These are phyloP conservation scores for Karstenula rhodostoma DNA, from an alignment of 2,329 filamentous ascomycete species.

Conservation along the genomic window DNA sequence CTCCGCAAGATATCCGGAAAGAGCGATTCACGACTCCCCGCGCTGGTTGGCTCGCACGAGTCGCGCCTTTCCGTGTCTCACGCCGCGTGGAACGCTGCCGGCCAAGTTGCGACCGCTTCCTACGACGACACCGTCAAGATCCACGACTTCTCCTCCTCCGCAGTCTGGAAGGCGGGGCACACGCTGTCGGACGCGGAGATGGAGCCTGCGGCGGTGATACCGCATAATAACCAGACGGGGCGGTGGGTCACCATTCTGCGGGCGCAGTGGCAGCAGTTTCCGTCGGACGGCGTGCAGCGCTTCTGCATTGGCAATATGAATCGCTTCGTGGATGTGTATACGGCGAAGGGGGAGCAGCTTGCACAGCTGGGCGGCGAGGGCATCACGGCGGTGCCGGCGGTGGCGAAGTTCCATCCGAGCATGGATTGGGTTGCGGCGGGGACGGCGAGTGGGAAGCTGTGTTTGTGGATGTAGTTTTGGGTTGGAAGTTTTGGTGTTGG, in stretches of 20 bases:
- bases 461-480: conserved; percentile 76
- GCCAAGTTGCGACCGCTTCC: conserved; percentile 87
- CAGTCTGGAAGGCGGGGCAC: conserved; percentile 62
- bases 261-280: conserved; percentile 88
- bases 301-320: conserved; percentile 98
- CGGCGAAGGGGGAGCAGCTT: conserved; percentile 81
- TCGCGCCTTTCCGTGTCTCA: conserved; percentile 89
- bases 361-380: conserved; percentile 87
- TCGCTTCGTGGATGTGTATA: conserved; percentile 91
- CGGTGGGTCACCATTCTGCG: conserved; percentile 89
- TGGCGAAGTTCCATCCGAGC: conserved; percentile 87
- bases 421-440: conserved; percentile 92
- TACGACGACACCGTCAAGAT: conserved; percentile 98
- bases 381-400: conserved; percentile 93
- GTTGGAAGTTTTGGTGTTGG: neutral
- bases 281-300: conserved; percentile 80
- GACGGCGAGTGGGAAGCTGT: conserved; percentile 90
- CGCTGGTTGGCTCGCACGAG: conserved; percentile 80
- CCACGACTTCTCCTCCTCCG: conserved; percentile 71
- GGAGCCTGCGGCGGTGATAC: conserved; percentile 72
- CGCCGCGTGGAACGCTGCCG: conserved; percentile 85
- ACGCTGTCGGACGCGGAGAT: conserved; percentile 69
- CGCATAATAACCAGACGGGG: conserved; percentile 95
- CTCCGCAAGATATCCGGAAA: conserved; percentile 77
- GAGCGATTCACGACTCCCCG: conserved; percentile 67